Base-by-base conservation (phyloP, 805 yeast genomes). In the Nakazawaea holstii region DNA sequence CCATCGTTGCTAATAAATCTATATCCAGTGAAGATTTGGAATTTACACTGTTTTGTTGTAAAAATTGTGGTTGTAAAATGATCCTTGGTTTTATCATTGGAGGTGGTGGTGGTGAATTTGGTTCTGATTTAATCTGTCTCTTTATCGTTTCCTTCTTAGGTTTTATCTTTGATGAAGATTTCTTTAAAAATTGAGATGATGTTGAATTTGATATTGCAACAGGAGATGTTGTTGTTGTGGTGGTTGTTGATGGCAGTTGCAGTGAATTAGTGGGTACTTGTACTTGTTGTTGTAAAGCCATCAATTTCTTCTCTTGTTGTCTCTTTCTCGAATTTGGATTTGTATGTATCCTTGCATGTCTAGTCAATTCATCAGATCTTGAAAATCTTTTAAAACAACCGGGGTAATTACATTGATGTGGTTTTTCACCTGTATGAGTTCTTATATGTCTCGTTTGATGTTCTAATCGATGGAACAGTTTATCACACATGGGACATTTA, bases 401-500 rank as follows among this genome's bases (percentile, higher is more conserved):
- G 1, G 94, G 90, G 55, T 77, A 88, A 15, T 81, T 76, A 65
- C 97, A 89, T 43, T 80, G 82, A 60, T 87, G 94, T 2, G 96
- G 96, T 62, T 88, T 87, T 62, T 89, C 96, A 42, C 97, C 97
- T 0, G 97, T 89, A 67, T 89, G 96, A 8, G 96, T 89, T 49
- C 96, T 73, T 55, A 90, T 84, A 62, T 89, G 97, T 55, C 97
- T 76, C 10, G 95, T 89, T 61, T 87, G 95, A 64, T 89, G 97
- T 64, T 89, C 97, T 41, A 89, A 69, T 51, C 96, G 74, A 63
- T 87, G 92, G 62, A 89, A 89, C 8, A 95, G 88, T 67, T 88
- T 87, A 43, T 79, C 82, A 65, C 97, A 89, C 57, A 86, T 72
- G 17, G 91, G 83, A 59, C 97, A 89, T 57, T 82, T 80, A 71